These are phyloP conservation scores for Neophaeococcomyces aloes DNA, from an alignment of 2,329 filamentous ascomycete genomes.

Conservation along the genomic window DNA sequence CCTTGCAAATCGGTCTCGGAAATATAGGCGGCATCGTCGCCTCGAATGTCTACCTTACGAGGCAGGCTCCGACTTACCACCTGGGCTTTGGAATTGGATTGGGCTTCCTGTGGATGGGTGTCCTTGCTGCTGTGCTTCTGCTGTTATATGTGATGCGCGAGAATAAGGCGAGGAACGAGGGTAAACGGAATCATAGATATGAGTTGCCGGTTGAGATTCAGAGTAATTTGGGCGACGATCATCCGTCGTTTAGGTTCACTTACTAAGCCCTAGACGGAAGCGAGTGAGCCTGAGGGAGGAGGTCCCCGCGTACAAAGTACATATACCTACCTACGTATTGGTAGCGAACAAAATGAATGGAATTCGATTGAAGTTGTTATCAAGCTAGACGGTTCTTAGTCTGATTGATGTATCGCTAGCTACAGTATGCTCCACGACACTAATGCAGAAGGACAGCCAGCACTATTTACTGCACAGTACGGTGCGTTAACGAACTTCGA, in stretches of 20 bases:
- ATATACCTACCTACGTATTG: too few species aligned
- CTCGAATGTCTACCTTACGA: slow-evolving; percentile 31
- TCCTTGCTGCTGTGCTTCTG: slow-evolving; percentile 24
- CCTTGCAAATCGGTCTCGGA: slow-evolving; percentile 24
- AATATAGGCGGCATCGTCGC: slow-evolving; percentile 28
- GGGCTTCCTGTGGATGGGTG: slow-evolving; percentile 28
- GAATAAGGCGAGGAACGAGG: slow-evolving; percentile 25
- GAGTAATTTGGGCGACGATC: slow-evolving; percentile 27
- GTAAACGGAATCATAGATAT: slow-evolving; percentile 22
- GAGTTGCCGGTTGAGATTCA: slow-evolving; percentile 21
- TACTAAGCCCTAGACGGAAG: too few species aligned
- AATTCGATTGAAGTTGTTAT: too few species aligned
- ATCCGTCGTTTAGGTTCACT: slow-evolving; percentile 28
- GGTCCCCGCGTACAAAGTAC: too few species aligned
- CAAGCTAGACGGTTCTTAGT: too few species aligned
- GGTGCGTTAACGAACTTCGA: too few species aligned
- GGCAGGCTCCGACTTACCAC: slow-evolving; percentile 28
- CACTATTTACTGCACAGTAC: too few species aligned
- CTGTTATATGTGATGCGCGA: slow-evolving; percentile 26
- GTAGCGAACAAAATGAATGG: too few species aligned
- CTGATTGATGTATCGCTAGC: too few species aligned
- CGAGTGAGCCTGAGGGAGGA: too few species aligned
- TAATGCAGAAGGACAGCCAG: too few species aligned
- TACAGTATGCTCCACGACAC: too few species aligned
- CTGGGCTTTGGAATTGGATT: slow-evolving; percentile 31